A percentile compares a stretch with the other conserved stretches of the same genome.
Conservation (phyloP, 2,329 filamentous ascomycete genomes). For the Bertia moriformis region DNA sequence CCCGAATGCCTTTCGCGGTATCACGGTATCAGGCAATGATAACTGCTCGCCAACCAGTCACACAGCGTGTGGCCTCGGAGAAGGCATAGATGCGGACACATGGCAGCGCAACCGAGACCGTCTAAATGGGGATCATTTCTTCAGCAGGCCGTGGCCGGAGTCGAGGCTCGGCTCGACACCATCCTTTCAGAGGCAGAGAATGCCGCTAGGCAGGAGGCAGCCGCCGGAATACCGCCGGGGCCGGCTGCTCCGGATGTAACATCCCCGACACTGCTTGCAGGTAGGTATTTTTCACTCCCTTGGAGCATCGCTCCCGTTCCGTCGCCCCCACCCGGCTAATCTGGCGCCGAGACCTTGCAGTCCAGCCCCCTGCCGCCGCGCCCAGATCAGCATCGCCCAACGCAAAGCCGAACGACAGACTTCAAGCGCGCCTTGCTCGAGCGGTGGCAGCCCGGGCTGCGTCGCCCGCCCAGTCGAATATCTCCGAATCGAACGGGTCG, state of each 20-base stretch:
- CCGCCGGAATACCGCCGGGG: slow-evolving; percentile 19
- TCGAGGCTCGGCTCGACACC: slow-evolving; percentile 57
- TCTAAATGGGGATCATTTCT: slow-evolving; percentile 40
- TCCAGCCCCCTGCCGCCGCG: too few relatives aligned
- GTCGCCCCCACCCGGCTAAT: too few relatives aligned
- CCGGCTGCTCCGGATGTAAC: too few relatives aligned
- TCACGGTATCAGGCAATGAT: slow-evolving; percentile 3
- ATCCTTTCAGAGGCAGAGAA: slow-evolving; percentile 54
- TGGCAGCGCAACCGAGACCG: slow-evolving; percentile 15
- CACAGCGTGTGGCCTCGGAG: too few relatives aligned
- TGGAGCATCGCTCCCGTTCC: too few relatives aligned
- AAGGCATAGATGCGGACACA: too few relatives aligned
- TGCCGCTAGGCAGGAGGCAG: too few relatives aligned
- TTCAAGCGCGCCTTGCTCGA: not conserved
- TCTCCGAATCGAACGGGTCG: too few relatives aligned
- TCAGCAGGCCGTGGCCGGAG: slow-evolving; percentile 54
- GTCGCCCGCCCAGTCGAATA: too few relatives aligned
- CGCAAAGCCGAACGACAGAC: not conserved
- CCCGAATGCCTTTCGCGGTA: not conserved
- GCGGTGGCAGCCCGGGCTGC: not conserved
- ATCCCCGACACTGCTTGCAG: too few relatives aligned
- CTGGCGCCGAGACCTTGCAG: too few relatives aligned
- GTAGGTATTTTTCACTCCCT: too few relatives aligned
- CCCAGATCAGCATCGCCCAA: not conserved
- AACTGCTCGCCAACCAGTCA: slow-evolving; percentile 5